Conservation (phyloP, 2,329 filamentous ascomycete genomes). For the Neonectria hederae region DNA sequence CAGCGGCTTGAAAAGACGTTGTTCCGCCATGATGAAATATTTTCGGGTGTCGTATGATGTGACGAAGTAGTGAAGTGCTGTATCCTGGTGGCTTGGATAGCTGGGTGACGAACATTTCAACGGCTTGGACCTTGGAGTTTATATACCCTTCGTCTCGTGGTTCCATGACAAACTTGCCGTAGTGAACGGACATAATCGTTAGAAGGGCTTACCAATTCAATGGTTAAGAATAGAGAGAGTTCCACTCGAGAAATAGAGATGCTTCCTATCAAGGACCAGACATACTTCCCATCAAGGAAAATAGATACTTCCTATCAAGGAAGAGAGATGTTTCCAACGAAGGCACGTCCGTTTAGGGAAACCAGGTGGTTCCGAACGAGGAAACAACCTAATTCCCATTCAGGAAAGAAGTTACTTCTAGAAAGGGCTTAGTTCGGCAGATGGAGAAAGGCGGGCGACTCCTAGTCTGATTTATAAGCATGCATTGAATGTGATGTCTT, state of each 20-base stretch:
- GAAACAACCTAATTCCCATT: constrained; percentile 12
- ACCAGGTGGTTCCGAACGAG: constrained; percentile 7
- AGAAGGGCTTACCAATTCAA: neutral
- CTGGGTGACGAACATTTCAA: neutral
- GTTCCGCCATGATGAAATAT: constrained; percentile 24
- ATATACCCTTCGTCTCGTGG: neutral
- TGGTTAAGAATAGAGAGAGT: neutral
- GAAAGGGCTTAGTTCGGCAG: neutral
- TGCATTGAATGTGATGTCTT: neutral
- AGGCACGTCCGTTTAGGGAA: neutral
- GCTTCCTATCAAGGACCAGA: neutral
- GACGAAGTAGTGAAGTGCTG: neutral
- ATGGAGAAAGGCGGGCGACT: neutral
- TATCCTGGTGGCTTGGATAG: neutral
- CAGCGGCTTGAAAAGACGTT: constrained; percentile 54
- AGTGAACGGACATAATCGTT: neutral
- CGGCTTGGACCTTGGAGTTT: neutral
- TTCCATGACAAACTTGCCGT: neutral
- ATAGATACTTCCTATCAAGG: constrained; percentile 3
- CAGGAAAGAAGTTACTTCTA: neutral
- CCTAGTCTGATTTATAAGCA: neutral
- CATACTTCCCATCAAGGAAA: constrained; percentile 2
- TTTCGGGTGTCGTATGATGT: neutral
- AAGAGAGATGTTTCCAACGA: constrained; percentile 8
- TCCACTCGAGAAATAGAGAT: neutral